phyloP scores from a whole-genome alignment of 768 basidiomycete genomes.

The Pulveroboletus frians region DNA sequence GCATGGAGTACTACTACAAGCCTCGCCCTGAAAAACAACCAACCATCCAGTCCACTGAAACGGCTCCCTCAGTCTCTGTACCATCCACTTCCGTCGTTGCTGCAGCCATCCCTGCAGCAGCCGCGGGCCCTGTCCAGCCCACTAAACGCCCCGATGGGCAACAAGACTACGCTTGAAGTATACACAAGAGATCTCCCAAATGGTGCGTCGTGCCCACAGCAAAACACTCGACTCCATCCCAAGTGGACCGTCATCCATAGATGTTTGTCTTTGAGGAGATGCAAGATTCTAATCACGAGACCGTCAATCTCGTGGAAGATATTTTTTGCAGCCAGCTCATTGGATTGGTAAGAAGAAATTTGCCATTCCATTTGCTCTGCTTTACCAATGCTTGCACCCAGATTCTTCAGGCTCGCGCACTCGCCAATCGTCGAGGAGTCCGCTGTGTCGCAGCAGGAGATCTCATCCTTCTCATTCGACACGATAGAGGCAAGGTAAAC shows the following conservation, averaged over 20 bases:
- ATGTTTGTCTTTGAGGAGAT: slow-evolving; percentile 65
- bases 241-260: slow-evolving; percentile 34
- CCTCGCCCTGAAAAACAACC: slow-evolving; percentile 20
- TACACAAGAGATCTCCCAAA: slow-evolving; percentile 87
- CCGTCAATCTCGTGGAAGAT: slow-evolving; percentile 86
- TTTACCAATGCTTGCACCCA: slow-evolving; percentile 22
- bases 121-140: too few species aligned
- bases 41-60: slow-evolving; percentile 10
- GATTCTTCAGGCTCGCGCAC: slow-evolving; percentile 86
- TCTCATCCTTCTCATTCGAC: slow-evolving; percentile 31
- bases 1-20: too few species aligned
- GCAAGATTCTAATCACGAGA: too few species aligned
- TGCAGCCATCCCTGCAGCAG: too few species aligned
- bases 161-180: slow-evolving; percentile 86
- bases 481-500: slow-evolving; percentile 92
- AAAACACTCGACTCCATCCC: not conserved
- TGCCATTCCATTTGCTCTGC: not conserved
- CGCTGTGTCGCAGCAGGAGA: too few species aligned
- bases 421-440: slow-evolving; percentile 47
- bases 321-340: slow-evolving; percentile 87
- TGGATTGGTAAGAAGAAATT: slow-evolving; percentile 58
- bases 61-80: slow-evolving; percentile 7
- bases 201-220: slow-evolving; percentile 45
- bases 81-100: slow-evolving; percentile 21
- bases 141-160: slow-evolving; percentile 8